Percentiles rank a stretch among this genome's conserved stretches.
phyloP scores from a whole-genome alignment of 2,329 filamentous ascomycete species.

The Cytospora piceicola region DNA sequence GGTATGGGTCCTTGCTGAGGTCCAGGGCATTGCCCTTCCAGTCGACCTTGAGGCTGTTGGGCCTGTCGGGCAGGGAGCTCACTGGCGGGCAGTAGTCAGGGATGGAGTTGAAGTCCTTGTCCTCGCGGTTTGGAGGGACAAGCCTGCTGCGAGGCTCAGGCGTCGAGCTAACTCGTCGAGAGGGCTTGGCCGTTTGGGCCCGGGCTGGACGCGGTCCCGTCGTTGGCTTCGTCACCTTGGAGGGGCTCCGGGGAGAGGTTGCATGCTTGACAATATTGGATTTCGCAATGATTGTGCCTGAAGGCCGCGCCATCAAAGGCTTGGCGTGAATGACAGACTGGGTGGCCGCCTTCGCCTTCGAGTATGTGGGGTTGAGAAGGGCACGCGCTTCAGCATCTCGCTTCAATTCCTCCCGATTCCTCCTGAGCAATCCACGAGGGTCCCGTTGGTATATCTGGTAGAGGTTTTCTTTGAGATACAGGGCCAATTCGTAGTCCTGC shows the following conservation, averaged over 20 bases:
- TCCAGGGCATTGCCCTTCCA: constrained; percentile 85
- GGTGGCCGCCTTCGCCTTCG: constrained; percentile 2
- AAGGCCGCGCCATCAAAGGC: constrained; percentile 32
- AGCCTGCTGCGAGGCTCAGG: constrained; percentile 56
- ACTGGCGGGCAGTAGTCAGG: constrained; percentile 74
- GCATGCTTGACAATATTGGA: constrained; percentile 5
- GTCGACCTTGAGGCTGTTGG: constrained; percentile 78
- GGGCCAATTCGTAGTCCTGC: constrained; percentile 58
- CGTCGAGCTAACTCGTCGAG: constrained; percentile 48
- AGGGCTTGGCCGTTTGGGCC: constrained; percentile 38
- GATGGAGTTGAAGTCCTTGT: constrained; percentile 77
- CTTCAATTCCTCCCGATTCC: constrained; percentile 54
- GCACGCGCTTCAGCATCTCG: constrained; percentile 51
- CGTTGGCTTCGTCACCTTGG: constrained; percentile 43
- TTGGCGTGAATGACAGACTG: constrained; percentile 49
- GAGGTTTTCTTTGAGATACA: constrained; percentile 58
- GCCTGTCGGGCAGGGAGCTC: constrained; percentile 65
- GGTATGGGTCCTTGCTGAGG: constrained; percentile 72
- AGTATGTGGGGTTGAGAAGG: constrained; percentile 41
- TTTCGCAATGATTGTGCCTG: constrained; percentile 33
- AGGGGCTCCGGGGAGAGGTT: constrained; percentile 1
- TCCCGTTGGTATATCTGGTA: constrained; percentile 50
- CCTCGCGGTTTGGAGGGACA: constrained; percentile 72
- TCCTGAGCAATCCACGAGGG: constrained; percentile 52
- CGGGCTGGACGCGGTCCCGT: constrained; percentile 42